Base-by-base conservation (phyloP, 2,329 filamentous ascomycete genomes). In the Penicillium sp. region DNA sequence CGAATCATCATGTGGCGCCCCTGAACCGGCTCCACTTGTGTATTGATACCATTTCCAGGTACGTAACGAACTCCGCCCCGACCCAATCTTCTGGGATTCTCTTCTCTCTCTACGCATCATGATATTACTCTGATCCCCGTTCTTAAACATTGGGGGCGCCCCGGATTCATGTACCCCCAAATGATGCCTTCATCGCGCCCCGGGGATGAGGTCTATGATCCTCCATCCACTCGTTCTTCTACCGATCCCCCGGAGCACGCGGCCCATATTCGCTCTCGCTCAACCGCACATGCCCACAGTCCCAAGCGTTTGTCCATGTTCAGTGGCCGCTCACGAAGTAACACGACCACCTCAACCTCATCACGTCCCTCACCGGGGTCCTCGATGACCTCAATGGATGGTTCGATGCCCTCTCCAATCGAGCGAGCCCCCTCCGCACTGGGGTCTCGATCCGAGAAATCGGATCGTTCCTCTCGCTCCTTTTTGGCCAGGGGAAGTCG, bases 291-390 rank as follows among this genome's bases (percentile, higher is more conserved):
- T 41, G 44, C 59, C 9, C 52, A 62, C 12, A 66, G 57, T 38
- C 64, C 65, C 13, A 66, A 59, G 47, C 60, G 64, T 18, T 38
- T 64, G 9, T 68, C 65, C 0, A 60, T 67, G 37, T 66, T 68
- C 23, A 54, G 55, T 35, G 57, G 59, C 23, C 64, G 65, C 12
- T 64, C 65, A 6, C 52, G 65, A 42, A 67, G 63, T 44, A 67
- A 67, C 27, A 71, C 70, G 15, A 72, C 69, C 43, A 78, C 73
- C 7, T 74, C 75, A 1, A 68, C 70, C 28, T 70, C 72, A 13
- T 62, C 61, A 12, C 60, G 56, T 42, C 67, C 61, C 29, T 72
- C 70, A 11, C 67, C 71, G n/a, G 64, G 64, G 27, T 67, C 66
- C 12, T 65, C 65, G 13, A 61, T 65, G 61, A 60, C 60, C 25